These are phyloP conservation scores for Cladosporium sp. DNA, from an alignment of 2,329 filamentous ascomycete species.

Conservation along the genomic window DNA sequence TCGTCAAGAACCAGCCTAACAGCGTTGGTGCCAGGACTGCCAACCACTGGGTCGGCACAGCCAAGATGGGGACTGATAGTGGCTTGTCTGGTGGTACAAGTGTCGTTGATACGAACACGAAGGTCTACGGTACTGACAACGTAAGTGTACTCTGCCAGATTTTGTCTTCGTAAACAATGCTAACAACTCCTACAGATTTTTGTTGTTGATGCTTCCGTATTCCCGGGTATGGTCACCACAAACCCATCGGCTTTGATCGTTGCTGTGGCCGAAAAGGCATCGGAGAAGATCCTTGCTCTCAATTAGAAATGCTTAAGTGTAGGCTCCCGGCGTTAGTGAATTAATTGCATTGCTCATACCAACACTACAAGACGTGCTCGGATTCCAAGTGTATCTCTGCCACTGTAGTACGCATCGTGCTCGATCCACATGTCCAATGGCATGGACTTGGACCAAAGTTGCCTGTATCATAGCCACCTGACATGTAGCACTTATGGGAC, in stretches of 20 bases:
- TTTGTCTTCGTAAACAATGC: background rate
- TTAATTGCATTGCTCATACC: too few species aligned
- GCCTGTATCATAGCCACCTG: too few species aligned
- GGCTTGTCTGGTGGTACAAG: constrained; percentile 38
- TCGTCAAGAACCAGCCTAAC: constrained; percentile 44
- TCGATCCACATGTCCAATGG: too few species aligned
- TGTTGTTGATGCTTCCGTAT: constrained; percentile 64
- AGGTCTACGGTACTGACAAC: constrained; percentile 60
- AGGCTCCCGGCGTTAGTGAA: too few species aligned
- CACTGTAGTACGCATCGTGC: too few species aligned
- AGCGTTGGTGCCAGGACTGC: constrained; percentile 37
- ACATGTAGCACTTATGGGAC: too few species aligned
- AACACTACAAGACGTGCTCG: too few species aligned
- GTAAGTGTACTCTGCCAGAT: background rate
- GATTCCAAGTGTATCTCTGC: too few species aligned
- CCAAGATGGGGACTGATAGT: constrained; percentile 41
- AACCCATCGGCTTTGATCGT: constrained; percentile 66
- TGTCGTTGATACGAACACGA: constrained; percentile 48
- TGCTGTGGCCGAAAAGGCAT: constrained; percentile 60
- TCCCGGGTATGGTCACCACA: constrained; percentile 64
- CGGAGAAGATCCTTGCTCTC: constrained; percentile 47
- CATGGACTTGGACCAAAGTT: too few species aligned
- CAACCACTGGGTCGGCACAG: constrained; percentile 44
- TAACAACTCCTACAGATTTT: constrained; percentile 41
- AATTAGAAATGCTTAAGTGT: background rate